Evolutionary conservation across 1,139 yeast genomes (phyloP).

Genomic region (Protomyces pachydermus): DNA sequence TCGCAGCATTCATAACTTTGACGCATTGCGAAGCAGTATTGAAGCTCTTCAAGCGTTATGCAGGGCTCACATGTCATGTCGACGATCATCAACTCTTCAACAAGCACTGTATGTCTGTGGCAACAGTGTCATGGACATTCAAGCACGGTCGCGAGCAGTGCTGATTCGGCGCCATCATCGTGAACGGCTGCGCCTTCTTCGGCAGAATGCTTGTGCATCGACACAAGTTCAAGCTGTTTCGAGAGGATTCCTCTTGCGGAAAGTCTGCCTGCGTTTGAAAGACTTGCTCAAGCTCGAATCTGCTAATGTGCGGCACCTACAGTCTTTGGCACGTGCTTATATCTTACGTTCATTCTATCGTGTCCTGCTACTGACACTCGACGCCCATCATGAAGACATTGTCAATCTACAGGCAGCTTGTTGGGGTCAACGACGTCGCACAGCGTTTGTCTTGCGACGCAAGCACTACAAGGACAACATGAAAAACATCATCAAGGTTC

Average conservation of each 20-base stretch:
- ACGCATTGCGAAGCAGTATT: background rate
- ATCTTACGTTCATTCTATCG: conserved; percentile 37
- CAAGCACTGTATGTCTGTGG: background rate
- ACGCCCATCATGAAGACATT: conserved; percentile 38
- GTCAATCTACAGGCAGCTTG: conserved; percentile 38
- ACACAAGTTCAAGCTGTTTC: conserved; percentile 24
- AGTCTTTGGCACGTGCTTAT: conserved; percentile 8
- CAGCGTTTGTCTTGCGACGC: conserved; percentile 37
- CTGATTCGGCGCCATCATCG: background rate
- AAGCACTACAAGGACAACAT: conserved; percentile 54
- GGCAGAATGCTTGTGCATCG: background rate
- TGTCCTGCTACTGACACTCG: background rate
- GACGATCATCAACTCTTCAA: no score
- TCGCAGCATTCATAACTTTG: background rate
- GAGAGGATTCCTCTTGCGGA: conserved; percentile 30
- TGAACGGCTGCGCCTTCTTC: background rate
- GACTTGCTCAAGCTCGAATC: conserved; percentile 25
- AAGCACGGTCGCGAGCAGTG: background rate
- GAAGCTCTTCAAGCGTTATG: background rate
- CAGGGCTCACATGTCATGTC: background rate
- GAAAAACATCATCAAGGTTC: conserved; percentile 61
- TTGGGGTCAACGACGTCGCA: conserved; percentile 28
- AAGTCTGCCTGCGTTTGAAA: conserved; percentile 6
- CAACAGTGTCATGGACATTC: background rate
- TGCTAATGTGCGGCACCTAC: conserved; percentile 20